Conservation (phyloP, 805 yeast genomes). For the Ogataea sp. region DNA sequence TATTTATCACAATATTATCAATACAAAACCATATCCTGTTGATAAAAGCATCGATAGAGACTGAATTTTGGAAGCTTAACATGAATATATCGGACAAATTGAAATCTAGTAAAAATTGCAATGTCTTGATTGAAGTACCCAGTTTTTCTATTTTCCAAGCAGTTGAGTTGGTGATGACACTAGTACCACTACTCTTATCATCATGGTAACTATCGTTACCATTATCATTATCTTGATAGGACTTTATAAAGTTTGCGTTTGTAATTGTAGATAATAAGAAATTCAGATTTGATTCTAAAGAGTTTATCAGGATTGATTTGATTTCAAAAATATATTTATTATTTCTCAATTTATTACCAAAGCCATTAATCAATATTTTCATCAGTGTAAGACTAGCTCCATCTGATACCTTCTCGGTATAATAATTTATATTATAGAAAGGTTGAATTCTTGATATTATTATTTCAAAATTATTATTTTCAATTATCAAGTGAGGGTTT, state of each 20-base stretch:
- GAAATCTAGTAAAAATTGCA: slow-evolving; percentile 18
- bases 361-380: slow-evolving; percentile 12
- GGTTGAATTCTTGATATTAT: slow-evolving; percentile 13
- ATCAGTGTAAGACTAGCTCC: slow-evolving; percentile 15
- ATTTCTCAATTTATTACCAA: slow-evolving; percentile 15
- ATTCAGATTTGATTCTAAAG: slow-evolving; percentile 14
- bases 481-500: slow-evolving; percentile 17
- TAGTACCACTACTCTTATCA: neutral
- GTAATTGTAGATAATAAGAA: slow-evolving; percentile 18
- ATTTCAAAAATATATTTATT: slow-evolving; percentile 15
- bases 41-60: slow-evolving; percentile 16
- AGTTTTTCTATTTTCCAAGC: slow-evolving; percentile 16
- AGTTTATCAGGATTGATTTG: slow-evolving; percentile 12
- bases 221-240: neutral
- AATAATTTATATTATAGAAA: slow-evolving; percentile 19
- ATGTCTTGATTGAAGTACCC: slow-evolving; percentile 17
- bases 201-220: no score
- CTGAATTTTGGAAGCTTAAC: slow-evolving; percentile 12
- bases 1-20: slow-evolving; percentile 21
- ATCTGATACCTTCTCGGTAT: slow-evolving; percentile 12
- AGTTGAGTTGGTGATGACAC: slow-evolving; percentile 6
- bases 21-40: slow-evolving; percentile 25
- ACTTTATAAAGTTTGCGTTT: slow-evolving; percentile 7
- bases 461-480: slow-evolving; percentile 11
- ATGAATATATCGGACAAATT: slow-evolving; percentile 12